phyloP scores from a whole-genome alignment of 805 yeast species.

The Kockiozyma suomiensis region DNA sequence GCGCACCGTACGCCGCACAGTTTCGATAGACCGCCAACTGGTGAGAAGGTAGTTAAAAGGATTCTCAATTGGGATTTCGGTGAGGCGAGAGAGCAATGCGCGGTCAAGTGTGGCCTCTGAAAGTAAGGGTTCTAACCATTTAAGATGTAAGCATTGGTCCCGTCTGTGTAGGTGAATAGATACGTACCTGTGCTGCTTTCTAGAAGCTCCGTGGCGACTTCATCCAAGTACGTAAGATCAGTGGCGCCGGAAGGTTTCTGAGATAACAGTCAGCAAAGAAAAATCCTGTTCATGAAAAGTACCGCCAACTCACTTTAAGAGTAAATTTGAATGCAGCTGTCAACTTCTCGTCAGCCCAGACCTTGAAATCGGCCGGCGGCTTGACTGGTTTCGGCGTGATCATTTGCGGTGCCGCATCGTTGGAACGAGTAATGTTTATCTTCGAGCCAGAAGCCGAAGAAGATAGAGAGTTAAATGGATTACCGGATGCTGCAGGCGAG shows the following conservation, averaged over 20 bases:
- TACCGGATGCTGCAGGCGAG: constrained; percentile 4
- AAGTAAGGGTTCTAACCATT: constrained; percentile 3
- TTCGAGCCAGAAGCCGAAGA: constrained; percentile 2
- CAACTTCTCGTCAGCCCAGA: constrained; percentile 25
- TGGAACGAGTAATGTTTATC: constrained; percentile 15
- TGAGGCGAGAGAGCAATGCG: constrained; percentile 54
- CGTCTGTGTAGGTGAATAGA: neutral
- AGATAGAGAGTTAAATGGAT: constrained; percentile 22
- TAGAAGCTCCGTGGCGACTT: constrained; percentile 16
- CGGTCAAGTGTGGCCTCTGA: constrained; percentile 46
- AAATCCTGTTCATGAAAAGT: neutral
- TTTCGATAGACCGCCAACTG: constrained; percentile 49
- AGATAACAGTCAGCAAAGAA: neutral
- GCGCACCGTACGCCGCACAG: constrained; percentile 47
- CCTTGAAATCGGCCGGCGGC: constrained; percentile 18
- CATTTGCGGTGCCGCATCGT: neutral
- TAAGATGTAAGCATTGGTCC: neutral
- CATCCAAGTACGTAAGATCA: constrained; percentile 14
- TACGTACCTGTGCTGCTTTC: constrained; percentile 14
- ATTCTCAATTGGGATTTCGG: constrained; percentile 50
- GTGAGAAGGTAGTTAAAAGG: constrained; percentile 54
- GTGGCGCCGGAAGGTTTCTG: neutral
- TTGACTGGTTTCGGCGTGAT: neutral
- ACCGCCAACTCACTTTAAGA: constrained; percentile 1
- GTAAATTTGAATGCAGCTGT: constrained; percentile 16